Evolutionary conservation across 2,329 filamentous ascomycete species (phyloP), one percentile per base, ranked within the genome.

Genomic region (Calonectria naviculata): DNA sequence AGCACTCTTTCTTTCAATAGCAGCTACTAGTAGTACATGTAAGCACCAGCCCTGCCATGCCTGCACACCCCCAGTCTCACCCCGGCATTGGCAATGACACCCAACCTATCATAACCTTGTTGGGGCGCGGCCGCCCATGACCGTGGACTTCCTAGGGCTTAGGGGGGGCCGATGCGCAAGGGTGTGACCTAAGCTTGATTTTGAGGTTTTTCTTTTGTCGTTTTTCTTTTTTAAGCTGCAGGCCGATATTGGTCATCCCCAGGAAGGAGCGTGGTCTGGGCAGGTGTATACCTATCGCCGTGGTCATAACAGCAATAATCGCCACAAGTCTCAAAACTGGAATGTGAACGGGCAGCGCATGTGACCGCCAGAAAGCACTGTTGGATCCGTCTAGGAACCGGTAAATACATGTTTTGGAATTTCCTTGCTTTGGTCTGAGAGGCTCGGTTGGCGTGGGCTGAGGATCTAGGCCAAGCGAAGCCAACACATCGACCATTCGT

Each of bases 31-130:
- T 44, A 29, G n/a, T 44, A 34, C n/a, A 26, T 36, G 67, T 71
- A 71, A 71, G 68, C 63, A 67, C 68, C 64, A 71, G 68, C 68
- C 68, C 56, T 70, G 64, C n/a, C 58, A 67, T 47, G 56, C 34
- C 15, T 49, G 56, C 56, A 67, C 56, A 36, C 36, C 56, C 44
- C 44, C 36, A 52, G 42, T 49, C 61, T 49, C 28, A 64, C 46
- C 46, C 54, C 42, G 24, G 42, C 28, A 56, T 31, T 38, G 60
- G 24, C 63, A 61, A 38, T 65, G 63, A 62, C 31, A 47, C 65
- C 60, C 56, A 62, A 36, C 65, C 56, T 67, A 61, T 49, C 34
- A 19, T 36, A 29, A 34, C 56, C 42, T 24, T 42, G 54, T 31
- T 67, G 31, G 58, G 52, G 17, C 26, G 65, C 56, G 56, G 65